Conservation (phyloP, 2,329 filamentous ascomycete genomes). For the Albophoma yamanashiensis region DNA sequence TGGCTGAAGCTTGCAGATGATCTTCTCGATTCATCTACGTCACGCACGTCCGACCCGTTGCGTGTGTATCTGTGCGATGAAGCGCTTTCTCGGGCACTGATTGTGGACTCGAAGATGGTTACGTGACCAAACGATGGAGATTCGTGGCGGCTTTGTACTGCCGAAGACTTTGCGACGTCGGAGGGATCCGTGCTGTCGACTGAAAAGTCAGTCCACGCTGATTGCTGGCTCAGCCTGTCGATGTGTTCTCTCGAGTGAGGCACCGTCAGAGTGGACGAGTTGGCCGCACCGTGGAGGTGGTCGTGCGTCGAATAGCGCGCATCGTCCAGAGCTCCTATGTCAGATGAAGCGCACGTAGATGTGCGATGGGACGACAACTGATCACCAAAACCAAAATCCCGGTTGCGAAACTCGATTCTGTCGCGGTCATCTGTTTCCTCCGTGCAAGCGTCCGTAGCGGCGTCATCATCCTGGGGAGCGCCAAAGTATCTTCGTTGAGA, state of each 20-base stretch:
- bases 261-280: constrained; percentile 34
- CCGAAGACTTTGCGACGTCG: constrained; percentile 16
- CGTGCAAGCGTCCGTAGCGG: constrained; percentile 22
- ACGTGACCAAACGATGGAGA: constrained; percentile 18
- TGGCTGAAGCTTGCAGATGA: constrained; percentile 15
- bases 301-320: constrained; percentile 14
- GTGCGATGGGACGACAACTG: constrained; percentile 21
- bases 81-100: constrained; percentile 2
- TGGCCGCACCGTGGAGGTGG: constrained; percentile 20
- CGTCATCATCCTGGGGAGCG: constrained; percentile 18
- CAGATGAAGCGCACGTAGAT: constrained; percentile 30
- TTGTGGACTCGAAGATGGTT: constrained; percentile 18
- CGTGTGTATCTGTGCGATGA: not conserved
- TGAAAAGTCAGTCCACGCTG: constrained; percentile 51
- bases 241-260: constrained; percentile 30
- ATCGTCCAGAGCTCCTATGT: constrained; percentile 18
- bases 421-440: constrained; percentile 23
- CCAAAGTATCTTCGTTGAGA: constrained; percentile 12
- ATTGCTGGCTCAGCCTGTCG: constrained; percentile 43
- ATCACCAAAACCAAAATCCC: constrained; percentile 16
- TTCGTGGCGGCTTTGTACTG: constrained; percentile 15
- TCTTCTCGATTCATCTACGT: constrained; percentile 14
- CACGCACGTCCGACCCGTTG: constrained; percentile 8
- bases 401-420: constrained; percentile 14
- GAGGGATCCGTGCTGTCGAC: constrained; percentile 39